phyloP scores from a whole-genome alignment of 2,329 filamentous ascomycete genomes.

The Botrytis tulipae region DNA sequence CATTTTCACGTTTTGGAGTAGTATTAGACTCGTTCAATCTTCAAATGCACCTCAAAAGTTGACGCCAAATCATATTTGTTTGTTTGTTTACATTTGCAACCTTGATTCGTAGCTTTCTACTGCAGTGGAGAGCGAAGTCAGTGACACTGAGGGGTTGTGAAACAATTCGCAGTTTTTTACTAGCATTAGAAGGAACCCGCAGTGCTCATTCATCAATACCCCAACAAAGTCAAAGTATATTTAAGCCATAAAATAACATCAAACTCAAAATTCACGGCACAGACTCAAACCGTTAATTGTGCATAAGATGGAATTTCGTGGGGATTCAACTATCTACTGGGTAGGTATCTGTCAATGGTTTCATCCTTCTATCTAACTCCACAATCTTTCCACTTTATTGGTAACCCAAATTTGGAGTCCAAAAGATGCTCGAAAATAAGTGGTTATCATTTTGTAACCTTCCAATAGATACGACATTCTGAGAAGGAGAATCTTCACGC shows the following conservation, averaged over 20 bases:
- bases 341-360: constrained; percentile 16
- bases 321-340: constrained; percentile 6
- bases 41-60: background rate
- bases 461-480: background rate
- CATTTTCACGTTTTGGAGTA: background rate
- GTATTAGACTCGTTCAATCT: background rate
- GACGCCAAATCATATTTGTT: background rate
- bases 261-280: background rate
- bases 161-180: background rate
- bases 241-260: background rate
- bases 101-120: background rate
- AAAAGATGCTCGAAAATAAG: background rate
- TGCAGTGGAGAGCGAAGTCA: background rate
- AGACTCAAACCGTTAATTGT: background rate
- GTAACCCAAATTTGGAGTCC: background rate
- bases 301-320: constrained; percentile 7
- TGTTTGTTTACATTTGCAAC: background rate
- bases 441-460: background rate
- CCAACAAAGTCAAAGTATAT: background rate
- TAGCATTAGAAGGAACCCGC: background rate
- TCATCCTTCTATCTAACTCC: constrained; percentile 23
- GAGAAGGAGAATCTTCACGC: constrained; percentile 21
- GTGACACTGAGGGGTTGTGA: background rate
- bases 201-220: background rate
- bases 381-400: background rate